Evolutionary conservation across 305 asterid species (phyloP).

Genomic region (Fraxinus dipetala): DNA sequence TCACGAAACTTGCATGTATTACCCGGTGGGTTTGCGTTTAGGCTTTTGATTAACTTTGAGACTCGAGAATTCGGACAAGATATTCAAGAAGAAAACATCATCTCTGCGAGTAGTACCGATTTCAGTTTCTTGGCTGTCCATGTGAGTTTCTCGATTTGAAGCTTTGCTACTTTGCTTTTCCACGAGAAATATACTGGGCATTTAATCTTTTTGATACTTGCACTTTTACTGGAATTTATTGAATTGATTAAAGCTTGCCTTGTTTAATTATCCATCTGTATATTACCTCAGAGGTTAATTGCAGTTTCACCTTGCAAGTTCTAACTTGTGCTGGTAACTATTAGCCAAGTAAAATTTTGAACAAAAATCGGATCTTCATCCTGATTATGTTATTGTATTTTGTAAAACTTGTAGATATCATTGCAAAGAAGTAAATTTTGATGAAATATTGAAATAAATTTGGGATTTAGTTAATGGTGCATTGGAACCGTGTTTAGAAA

Average conservation of each 20-base stretch:
- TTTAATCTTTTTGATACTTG: background rate
- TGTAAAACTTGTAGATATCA: background rate
- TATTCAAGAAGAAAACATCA: background rate
- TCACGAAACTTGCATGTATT: background rate
- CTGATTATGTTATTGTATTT: background rate
- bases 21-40: background rate
- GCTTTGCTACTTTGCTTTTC: background rate
- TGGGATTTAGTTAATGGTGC: background rate
- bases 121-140: background rate
- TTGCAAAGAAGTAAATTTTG: background rate
- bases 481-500: background rate
- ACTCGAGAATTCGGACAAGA: background rate
- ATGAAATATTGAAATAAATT: background rate
- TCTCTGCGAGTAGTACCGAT: background rate
- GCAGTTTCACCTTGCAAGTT: background rate
- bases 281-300: background rate
- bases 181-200: background rate
- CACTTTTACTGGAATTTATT: background rate
- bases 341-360: background rate
- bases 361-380: background rate
- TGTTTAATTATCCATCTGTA: background rate
- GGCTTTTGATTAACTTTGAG: background rate
- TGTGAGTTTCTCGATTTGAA: background rate
- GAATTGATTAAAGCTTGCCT: background rate
- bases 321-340: background rate